Evolutionary conservation across 345 rosid species (phyloP), one percentile per base, ranked within the genome.

Genomic region (Salix caprea): DNA sequence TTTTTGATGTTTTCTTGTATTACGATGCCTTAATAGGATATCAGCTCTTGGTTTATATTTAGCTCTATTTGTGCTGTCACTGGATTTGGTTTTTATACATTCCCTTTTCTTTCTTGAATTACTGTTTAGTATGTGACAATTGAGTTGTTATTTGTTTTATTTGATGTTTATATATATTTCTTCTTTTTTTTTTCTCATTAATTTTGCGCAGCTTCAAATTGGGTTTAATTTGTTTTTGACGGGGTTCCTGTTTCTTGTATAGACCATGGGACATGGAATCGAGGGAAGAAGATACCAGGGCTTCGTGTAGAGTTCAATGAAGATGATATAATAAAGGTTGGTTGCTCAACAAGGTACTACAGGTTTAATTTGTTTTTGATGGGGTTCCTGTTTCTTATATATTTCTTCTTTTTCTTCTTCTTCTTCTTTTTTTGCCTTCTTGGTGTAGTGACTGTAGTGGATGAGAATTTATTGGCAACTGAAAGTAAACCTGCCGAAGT

Each of bases 271-370:
- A 93, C 98, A 3, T 92, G 68, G 32, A 30, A 30, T 30, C 82
- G 97, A 28, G 83, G 91, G 77, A 92, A 78, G 92, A 92, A 61
- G 98, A 93, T 76, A 2, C 32, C 32, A 30, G 32, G 32, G 32
- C 32, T 30, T 30, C 32, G 32, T 30, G 32, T 30, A 30, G 32
- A 30, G 32, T 2, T 30, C 32, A 30, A 30, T 30, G 32, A 30
- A 30, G 32, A 30, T 30, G 32, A 30, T 30, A 85, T 85, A 0
- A 71, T 92, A 67, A 88, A 85, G 82, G 67, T 93, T 14, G 98
- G 99, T 73, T 91, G 89, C 66, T 96, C 97, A 9, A 96, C 94
- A 37, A 91, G 99, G 81, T 83, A 86, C 37, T 93, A 96, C 67
- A 88, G 85, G 84, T 30, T 30, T 30, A 30, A 30, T 30, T 30